Conservation (phyloP, 169 alveolate species). For the Eimeria maxima region DNA sequence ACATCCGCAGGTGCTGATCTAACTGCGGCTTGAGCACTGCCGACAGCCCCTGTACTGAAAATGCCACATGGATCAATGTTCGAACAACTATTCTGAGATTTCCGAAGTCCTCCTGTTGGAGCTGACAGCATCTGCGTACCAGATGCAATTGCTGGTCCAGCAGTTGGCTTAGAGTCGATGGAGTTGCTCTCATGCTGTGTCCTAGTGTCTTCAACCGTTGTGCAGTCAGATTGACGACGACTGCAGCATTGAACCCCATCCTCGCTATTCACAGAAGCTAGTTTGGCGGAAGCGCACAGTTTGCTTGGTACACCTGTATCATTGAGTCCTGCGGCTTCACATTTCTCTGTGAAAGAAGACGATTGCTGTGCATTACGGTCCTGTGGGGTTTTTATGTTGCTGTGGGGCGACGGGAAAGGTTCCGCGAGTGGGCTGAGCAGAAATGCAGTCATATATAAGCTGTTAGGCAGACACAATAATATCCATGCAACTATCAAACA, state of each 20-base stretch:
- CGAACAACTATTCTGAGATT: background rate
- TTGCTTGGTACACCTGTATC: background rate
- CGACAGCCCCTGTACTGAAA: background rate
- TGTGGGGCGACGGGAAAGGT: constrained; percentile 5
- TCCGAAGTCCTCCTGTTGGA: constrained; percentile 26
- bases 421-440: constrained; percentile 5
- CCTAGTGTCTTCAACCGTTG: background rate
- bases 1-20: background rate
- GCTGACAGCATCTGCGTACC: background rate
- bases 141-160: background rate
- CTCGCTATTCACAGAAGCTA: background rate
- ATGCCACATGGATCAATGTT: background rate
- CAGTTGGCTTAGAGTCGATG: background rate
- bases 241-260: background rate
- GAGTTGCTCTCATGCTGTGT: background rate
- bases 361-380: background rate
- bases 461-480: background rate
- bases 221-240: background rate
- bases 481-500: background rate
- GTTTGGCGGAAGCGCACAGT: background rate
- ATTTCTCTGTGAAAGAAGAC: background rate
- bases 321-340: background rate
- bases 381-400: background rate
- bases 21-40: background rate
- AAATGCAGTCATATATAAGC: background rate